Evolutionary conservation across 805 yeast genomes (phyloP).

Genomic region (Torulaspora delbrueckii): DNA sequence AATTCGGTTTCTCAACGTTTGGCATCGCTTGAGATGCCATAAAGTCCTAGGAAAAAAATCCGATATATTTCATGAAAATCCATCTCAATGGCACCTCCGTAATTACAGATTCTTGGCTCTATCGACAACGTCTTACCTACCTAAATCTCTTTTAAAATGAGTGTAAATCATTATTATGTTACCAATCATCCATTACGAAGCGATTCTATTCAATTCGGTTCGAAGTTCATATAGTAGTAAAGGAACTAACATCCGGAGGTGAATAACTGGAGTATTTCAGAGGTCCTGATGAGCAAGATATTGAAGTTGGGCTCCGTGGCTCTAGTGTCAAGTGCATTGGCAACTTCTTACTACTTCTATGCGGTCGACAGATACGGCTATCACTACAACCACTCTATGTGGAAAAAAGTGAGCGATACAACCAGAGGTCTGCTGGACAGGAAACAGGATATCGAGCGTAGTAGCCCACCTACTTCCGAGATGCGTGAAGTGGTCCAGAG

Average conservation of each 20-base stretch:
- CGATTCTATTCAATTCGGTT: too few relatives aligned
- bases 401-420: slow-evolving; percentile 22
- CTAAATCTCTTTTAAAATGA: neutral
- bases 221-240: neutral
- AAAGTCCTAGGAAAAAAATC: neutral
- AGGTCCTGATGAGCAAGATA: slow-evolving; percentile 20
- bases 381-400: slow-evolving; percentile 21
- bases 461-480: slow-evolving; percentile 9
- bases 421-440: slow-evolving; percentile 24
- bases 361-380: slow-evolving; percentile 24
- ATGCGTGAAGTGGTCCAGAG: slow-evolving; percentile 19
- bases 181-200: neutral
- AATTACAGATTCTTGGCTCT: neutral
- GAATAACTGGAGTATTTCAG: neutral
- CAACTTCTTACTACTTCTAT: slow-evolving; percentile 25
- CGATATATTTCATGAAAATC: too few relatives aligned
- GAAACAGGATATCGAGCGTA: slow-evolving; percentile 16
- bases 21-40: neutral
- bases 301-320: slow-evolving; percentile 23
- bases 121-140: neutral
- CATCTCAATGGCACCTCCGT: too few relatives aligned
- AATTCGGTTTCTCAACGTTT: neutral
- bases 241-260: too few relatives aligned
- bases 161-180: neutral
- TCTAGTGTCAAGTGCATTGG: slow-evolving; percentile 17